Evolutionary conservation across 108 stramenopile species (phyloP), one percentile per base, ranked within the genome.

Genomic region (Nitzschia sp.): DNA sequence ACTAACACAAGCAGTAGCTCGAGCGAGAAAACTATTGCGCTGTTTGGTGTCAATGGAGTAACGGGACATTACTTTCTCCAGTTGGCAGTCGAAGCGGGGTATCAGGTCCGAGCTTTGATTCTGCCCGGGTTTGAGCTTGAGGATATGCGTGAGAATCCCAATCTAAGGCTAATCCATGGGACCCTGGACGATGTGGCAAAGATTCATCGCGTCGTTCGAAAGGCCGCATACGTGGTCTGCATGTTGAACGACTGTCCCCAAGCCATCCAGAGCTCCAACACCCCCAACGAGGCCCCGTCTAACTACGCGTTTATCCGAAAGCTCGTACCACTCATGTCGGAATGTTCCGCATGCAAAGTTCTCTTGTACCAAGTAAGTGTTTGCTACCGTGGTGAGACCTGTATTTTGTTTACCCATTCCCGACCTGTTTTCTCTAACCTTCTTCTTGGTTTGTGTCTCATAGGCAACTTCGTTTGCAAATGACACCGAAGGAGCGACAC

Each of bases 31-130:
- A 73, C 75, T 0, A 77, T 84, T 38, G 83, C 83, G 0, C 33
- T 84, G 45, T 79, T 84, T 65, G 83, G 83, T 33, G 83, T 68
- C 11, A 29, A 76, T 34, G 74, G 77, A 21, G 66, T 61, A 17
- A 84, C 83, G 15, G 83, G 83, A 8, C 63, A 76, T 26, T 33
- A 73, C 36, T 84, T 84, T 46, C 34, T 79, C 8, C 66, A 74
- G 60, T 30, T 69, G 23, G 83, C 83, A 22, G 30, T 84, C 62
- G 83, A 84, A 34, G 78, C 83, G 2, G 83, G 83, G 8, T 84
- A 84, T 41, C 45, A 69, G 9, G 75, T 80, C 13, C 75, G 72
- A 34, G 68, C 64, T 3, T 48, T 83, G 47, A 36, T 73, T 31
- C 19, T 55, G 1, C 70, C 78, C 4, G 78, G 70, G 34, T 59